Base-by-base conservation (phyloP, 768 basidiomycete species). In the Amyloporia xantha region DNA sequence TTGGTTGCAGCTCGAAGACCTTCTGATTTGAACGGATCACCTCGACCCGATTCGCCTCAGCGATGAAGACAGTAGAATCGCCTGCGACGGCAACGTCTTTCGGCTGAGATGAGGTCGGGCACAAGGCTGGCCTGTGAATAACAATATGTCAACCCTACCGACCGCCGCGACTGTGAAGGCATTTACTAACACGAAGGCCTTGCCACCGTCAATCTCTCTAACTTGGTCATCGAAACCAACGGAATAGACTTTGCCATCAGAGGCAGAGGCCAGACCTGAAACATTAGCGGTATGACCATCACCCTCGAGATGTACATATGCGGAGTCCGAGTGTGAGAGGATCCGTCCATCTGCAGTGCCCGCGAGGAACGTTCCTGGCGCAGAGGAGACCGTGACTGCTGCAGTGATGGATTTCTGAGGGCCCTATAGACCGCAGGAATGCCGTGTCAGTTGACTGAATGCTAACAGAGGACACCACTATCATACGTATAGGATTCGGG, bases 321-420 rank as follows among this genome's bases (percentile, higher is more conserved):
- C 27, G 72, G 73, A 2, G 68, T 57, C 1, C 13, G 81, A 75
- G 61, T 85, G 90, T 1, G 82, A 73, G 41, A 84, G 71, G 1
- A 82, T 68, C 12, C 88, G 82, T 1, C 92, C 91, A 52, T 91
- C 88, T 3, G 84, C 82, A 0, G 84, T 82, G 15, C 92, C 92
- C 0, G 82, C 77, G 49, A 92, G 71, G 71, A 95, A 90, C 0
- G 90, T 91, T n/a, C 62, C 64, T 1, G 73, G 59, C n/a, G 62
- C 62, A 1, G 73, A 61, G 2, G 63, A 60, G 1, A 63, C 58
- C 0, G 75, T 62, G 1, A 77, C 63, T 15, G 78, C 72, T 0
- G 86, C 74, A 0, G 86, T 95, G 54, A 97, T 76, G 2, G 86
- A 68, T 61, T 82, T 91, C 63, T 91, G 86, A 13, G 91, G 82